A percentile compares a stretch with the other conserved stretches of the same genome.
Evolutionary conservation across 441 rosid species (phyloP).

Genomic region (Populus hybrid): DNA sequence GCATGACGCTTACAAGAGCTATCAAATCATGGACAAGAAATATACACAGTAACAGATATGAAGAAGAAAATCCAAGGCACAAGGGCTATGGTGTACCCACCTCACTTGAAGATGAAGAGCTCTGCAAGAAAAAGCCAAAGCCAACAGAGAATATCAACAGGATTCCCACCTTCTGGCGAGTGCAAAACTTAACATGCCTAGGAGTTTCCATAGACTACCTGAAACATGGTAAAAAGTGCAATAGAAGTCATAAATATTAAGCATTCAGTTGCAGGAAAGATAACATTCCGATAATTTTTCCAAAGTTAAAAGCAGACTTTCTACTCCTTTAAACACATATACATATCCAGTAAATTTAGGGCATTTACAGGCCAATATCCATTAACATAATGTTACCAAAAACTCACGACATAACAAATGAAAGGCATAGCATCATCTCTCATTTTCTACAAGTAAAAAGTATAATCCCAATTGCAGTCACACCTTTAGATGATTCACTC

Average conservation of each 20-base stretch:
- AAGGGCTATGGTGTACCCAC: slow-evolving; percentile 21
- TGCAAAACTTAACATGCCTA: not conserved
- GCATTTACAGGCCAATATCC: not conserved
- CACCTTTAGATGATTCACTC: not conserved
- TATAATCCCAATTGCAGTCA: not conserved
- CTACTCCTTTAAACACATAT: not conserved
- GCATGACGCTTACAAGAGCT: not conserved
- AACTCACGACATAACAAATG: not conserved
- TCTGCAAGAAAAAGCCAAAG: slow-evolving; percentile 13
- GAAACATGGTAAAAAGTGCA: not conserved
- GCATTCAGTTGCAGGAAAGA: not conserved
- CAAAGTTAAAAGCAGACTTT: not conserved
- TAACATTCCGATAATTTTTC: not conserved
- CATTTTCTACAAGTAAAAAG: not conserved
- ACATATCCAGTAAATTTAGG: not conserved
- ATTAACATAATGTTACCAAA: not conserved
- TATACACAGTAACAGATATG: not conserved
- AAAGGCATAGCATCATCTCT: not conserved
- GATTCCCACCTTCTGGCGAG: slow-evolving; percentile 19
- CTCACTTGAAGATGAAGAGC: slow-evolving; percentile 29
- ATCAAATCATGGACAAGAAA: not conserved
- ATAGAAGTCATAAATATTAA: not conserved
- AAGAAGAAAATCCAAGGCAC: not conserved
- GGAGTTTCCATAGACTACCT: not conserved
- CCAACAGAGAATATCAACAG: slow-evolving; percentile 24